Base-by-base conservation (phyloP, 768 basidiomycete species). In the Rhizopogon rudus region DNA sequence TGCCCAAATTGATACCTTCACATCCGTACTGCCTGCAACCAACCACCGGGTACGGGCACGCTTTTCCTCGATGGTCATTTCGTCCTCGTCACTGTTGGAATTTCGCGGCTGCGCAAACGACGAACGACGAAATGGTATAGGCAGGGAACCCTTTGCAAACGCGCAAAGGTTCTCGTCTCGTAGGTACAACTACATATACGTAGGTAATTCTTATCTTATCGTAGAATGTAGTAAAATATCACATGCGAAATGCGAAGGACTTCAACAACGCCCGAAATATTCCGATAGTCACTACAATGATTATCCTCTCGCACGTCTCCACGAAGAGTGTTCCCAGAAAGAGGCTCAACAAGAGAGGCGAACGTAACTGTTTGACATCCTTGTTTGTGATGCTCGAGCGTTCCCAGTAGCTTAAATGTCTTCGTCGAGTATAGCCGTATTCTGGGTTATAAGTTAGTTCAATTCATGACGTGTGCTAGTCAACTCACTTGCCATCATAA, bases 401-500 rank as follows among this genome's bases (percentile, higher is more conserved):
- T 88, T 5, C 95, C 96, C 6, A 99, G 84, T 0, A 88, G 71
- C 61, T 91, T 94, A 68, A 93, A 78, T 5, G 81, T 78, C 60
- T 84, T 86, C 2, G 90, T 86, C 0, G 93, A 88, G 70, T 88
- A 93, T 7, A 98, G 73, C 0, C 92, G 84, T 16, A 95, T 76
- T 55, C 93, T 97, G 64, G 1, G 39, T 14, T 5, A 29, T 25
- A 43, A 39, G 40, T 51, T n/a, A 16, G 20, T 43, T 14, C 3
- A 39, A 43, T 53, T 28, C 43, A 20, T 28, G 22, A 14, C 35
- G 9, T 10, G 12, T 44, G n/a, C 40, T 13, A 16, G 13, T 42
- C 40, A 6, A 71, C 88, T 62, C 60, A 94, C 95, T 78, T 83
- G 37, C 96, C 94, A 58, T 98, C 94, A 95, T 96, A 98, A 0